These are phyloP conservation scores for Lecanicillium sp. DNA, from an alignment of 2,329 filamentous ascomycete species.

Conservation along the genomic window DNA sequence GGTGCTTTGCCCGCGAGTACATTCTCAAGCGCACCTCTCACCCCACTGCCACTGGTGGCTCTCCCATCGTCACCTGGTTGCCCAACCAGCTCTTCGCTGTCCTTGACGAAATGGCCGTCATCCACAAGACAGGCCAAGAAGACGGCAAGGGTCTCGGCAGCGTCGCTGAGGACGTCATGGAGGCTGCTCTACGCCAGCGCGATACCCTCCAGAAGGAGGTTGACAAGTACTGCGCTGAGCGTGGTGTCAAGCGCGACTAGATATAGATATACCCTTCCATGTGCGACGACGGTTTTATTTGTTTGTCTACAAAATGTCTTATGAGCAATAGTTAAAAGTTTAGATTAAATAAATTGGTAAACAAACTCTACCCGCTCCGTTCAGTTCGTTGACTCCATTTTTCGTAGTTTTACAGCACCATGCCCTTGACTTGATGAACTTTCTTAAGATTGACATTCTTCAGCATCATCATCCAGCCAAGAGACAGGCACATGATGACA, in stretches of 20 bases:
- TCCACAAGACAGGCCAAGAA: slow-evolving; percentile 41
- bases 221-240: slow-evolving; percentile 64
- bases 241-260: slow-evolving; percentile 34
- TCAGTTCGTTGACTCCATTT: background rate
- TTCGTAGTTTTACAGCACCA: background rate
- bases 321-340: slow-evolving; percentile 3
- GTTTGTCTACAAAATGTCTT: too few relatives aligned
- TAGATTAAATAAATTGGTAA: slow-evolving; percentile 5
- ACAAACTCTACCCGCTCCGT: background rate
- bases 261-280: slow-evolving; percentile 10
- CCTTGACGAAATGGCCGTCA: slow-evolving; percentile 60
- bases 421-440: slow-evolving; percentile 26
- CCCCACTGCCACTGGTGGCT: slow-evolving; percentile 73
- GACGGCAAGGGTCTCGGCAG: slow-evolving; percentile 38
- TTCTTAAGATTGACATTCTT: slow-evolving; percentile 27
- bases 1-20: slow-evolving; percentile 81
- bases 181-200: slow-evolving; percentile 55
- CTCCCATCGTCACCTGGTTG: slow-evolving; percentile 77
- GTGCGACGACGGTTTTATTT: background rate
- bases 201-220: slow-evolving; percentile 67
- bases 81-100: slow-evolving; percentile 76
- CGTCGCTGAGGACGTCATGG: slow-evolving; percentile 57
- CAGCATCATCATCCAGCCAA: slow-evolving; percentile 25
- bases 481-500: slow-evolving; percentile 23
- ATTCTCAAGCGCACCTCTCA: slow-evolving; percentile 73